Conservation (phyloP, 2,329 filamentous ascomycete genomes). For the Aspergillus persii region DNA sequence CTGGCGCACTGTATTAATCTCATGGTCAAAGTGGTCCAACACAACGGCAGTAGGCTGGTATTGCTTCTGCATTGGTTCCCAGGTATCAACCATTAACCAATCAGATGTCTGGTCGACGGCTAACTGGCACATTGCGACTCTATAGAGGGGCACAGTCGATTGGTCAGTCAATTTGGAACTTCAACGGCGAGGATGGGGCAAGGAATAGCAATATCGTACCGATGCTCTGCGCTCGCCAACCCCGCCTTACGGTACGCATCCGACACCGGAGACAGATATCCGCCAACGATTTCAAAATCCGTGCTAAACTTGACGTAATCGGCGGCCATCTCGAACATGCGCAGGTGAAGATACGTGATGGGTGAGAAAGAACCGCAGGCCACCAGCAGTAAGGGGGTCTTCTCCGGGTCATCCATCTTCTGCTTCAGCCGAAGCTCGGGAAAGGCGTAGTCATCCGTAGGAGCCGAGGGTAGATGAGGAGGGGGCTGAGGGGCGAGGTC, state of each 20-base stretch:
- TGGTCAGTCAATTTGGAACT: background rate
- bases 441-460: constrained; percentile 44
- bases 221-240: constrained; percentile 68
- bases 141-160: constrained; percentile 23
- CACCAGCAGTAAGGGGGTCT: constrained; percentile 48
- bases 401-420: constrained; percentile 47
- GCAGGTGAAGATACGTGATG: constrained; percentile 57
- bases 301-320: constrained; percentile 75
- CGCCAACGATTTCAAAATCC: constrained; percentile 80
- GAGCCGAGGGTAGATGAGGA: constrained; percentile 23
- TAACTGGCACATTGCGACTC: constrained; percentile 80
- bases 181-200: background rate
- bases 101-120: constrained; percentile 69
- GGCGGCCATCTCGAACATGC: constrained; percentile 85
- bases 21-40: constrained; percentile 84
- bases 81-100: constrained; percentile 84
- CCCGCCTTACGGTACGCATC: constrained; percentile 78
- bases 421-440: constrained; percentile 46
- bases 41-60: constrained; percentile 89
- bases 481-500: constrained; percentile 28
- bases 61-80: constrained; percentile 79
- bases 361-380: constrained; percentile 66
- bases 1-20: constrained; percentile 76
- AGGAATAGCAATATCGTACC: constrained; percentile 41
- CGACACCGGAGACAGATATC: constrained; percentile 77